Conservation (phyloP, 1,284 basidiomycete species). For the Clitocybe nebularis region DNA sequence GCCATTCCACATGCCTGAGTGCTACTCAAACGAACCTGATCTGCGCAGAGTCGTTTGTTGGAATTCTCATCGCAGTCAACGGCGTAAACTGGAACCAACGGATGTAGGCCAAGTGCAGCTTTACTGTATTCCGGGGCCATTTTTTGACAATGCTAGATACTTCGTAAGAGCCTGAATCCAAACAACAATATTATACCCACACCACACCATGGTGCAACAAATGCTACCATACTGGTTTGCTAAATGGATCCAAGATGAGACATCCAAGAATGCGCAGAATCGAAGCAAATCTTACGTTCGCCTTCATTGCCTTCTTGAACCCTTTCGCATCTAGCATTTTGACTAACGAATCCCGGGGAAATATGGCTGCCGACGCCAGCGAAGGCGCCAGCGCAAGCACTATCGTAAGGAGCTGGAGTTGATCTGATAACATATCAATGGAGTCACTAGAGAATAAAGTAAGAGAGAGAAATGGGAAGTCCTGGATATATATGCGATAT, state of each 20-base stretch:
- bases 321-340: constrained; percentile 72
- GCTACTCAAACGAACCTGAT: constrained; percentile 49
- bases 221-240: constrained; percentile 79
- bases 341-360: constrained; percentile 65
- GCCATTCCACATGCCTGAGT: not conserved
- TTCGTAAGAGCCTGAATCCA: constrained; percentile 1
- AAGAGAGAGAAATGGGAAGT: no score
- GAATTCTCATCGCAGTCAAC: constrained; percentile 86
- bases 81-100: constrained; percentile 85
- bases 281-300: constrained; percentile 53
- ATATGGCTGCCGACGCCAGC: constrained; percentile 69
- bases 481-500: no score
- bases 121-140: constrained; percentile 85
- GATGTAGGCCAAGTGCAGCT: constrained; percentile 75
- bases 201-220: constrained; percentile 88
- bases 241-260: no score
- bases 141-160: constrained; percentile 75
- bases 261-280: no score
- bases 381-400: constrained; percentile 39
- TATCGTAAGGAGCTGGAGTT: constrained; percentile 28
- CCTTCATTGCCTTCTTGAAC: constrained; percentile 73
- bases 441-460: no score
- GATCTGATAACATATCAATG: constrained; percentile 15
- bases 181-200: constrained; percentile 39
- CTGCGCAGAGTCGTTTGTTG: constrained; percentile 80